A percentile compares a stretch with the other conserved stretches of the same genome.
phyloP scores from a whole-genome alignment of 345 rosid genomes.

The Brassica rapa region DNA sequence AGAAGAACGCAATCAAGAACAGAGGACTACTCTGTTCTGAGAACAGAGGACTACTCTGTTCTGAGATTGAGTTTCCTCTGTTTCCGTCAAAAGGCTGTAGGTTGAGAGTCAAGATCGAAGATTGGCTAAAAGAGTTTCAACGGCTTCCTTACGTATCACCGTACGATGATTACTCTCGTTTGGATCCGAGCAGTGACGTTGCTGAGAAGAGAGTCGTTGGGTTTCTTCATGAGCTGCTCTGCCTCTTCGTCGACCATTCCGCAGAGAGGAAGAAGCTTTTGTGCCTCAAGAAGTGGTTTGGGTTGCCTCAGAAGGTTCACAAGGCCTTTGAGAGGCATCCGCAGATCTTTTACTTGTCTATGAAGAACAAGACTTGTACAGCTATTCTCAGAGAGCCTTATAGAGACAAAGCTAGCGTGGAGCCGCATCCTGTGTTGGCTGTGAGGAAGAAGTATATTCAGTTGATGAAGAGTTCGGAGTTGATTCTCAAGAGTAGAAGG shows the following conservation, averaged over 20 bases:
- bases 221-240: constrained; percentile 79
- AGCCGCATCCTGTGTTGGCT: constrained; percentile 61
- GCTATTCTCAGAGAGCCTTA: constrained; percentile 82
- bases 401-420: constrained; percentile 48
- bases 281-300: constrained; percentile 71
- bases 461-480: constrained; percentile 60
- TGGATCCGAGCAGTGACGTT: constrained; percentile 65
- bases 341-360: constrained; percentile 74
- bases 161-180: constrained; percentile 64
- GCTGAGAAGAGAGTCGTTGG: constrained; percentile 90
- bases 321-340: constrained; percentile 95
- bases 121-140: constrained; percentile 73
- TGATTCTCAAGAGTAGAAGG: constrained; percentile 53
- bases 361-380: constrained; percentile 71
- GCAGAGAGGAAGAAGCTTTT: constrained; percentile 73
- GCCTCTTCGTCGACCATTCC: constrained; percentile 82
- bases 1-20: constrained; percentile 58
- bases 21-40: constrained; percentile 19
- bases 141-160: constrained; percentile 78
- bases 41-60: constrained; percentile 1
- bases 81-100: constrained; percentile 83
- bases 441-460: constrained; percentile 66
- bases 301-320: constrained; percentile 78
- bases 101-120: constrained; percentile 64
- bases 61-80: constrained; percentile 62